phyloP scores from a whole-genome alignment of 352 stramenopile species.

The Pythium myriotylum region DNA sequence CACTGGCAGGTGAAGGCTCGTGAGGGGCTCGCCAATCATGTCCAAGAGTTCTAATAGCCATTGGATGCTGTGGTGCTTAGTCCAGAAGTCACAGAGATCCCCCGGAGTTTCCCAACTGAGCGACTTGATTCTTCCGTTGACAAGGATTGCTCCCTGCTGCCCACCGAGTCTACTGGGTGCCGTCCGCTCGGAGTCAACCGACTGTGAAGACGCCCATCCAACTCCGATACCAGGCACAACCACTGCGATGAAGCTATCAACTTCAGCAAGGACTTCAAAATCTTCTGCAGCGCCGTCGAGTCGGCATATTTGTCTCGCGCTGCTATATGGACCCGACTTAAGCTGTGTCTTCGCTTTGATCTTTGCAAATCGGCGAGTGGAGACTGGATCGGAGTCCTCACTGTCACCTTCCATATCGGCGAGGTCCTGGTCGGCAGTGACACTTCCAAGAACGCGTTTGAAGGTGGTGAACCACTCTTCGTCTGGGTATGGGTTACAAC shows the following conservation, averaged over 20 bases:
- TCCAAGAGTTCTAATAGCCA: background rate
- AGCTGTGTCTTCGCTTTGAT: constrained; percentile 8
- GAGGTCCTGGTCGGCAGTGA: constrained; percentile 6
- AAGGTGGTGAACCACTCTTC: constrained; percentile 15
- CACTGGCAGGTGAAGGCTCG: constrained; percentile 4
- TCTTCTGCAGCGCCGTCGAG: constrained; percentile 14
- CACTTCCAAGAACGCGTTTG: constrained; percentile 5
- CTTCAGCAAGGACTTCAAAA: constrained; percentile 32
- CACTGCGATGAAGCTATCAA: constrained; percentile 33
- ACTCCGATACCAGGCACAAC: constrained; percentile 39
- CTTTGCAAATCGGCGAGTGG: constrained; percentile 1
- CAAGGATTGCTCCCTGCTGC: background rate
- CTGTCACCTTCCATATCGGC: constrained; percentile 26
- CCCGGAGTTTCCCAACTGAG: constrained; percentile 1
- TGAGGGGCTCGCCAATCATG: constrained; percentile 7
- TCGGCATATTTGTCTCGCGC: constrained; percentile 14
- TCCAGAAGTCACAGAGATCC: background rate
- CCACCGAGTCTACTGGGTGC: background rate
- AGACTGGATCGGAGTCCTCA: background rate
- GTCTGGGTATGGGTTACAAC: background rate
- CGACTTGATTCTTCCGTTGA: constrained; percentile 1
- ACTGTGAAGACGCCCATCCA: constrained; percentile 28
- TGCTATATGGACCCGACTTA: constrained; percentile 3
- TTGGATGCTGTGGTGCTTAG: background rate
- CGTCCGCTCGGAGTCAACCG: background rate